phyloP scores from a whole-genome alignment of 169 alveolate genomes.

The Neospora caninum region DNA sequence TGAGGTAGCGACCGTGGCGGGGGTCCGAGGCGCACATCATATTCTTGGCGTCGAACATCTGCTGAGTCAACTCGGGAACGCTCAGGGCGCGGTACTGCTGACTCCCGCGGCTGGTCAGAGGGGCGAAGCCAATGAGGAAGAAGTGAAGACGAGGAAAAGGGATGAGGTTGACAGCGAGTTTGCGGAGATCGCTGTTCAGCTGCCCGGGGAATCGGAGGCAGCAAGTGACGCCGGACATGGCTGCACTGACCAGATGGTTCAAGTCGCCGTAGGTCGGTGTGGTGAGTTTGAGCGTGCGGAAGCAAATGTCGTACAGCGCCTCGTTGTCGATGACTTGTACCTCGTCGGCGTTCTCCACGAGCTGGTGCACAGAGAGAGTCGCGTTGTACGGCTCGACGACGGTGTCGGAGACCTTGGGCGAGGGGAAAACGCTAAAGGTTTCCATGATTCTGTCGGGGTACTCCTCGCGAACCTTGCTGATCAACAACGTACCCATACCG shows the following conservation, averaged over 20 bases:
- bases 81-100: constrained; percentile 98
- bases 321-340: constrained; percentile 98
- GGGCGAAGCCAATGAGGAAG: constrained; percentile 99
- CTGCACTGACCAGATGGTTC: constrained; percentile 97
- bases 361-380: constrained; percentile 96
- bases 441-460: constrained; percentile 98
- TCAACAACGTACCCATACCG: constrained; percentile 98
- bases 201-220: constrained; percentile 98
- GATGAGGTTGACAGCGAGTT: constrained; percentile 97
- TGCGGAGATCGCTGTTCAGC: constrained; percentile 94
- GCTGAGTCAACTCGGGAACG: constrained; percentile 99
- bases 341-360: constrained; percentile 98
- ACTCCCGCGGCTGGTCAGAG: constrained; percentile 97
- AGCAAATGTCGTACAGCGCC: constrained; percentile 98
- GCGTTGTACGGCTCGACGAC: constrained; percentile 99
- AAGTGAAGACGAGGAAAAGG: constrained; percentile 99
- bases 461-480: constrained; percentile 97
- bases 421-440: constrained; percentile 98
- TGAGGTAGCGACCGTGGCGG: constrained; percentile 98
- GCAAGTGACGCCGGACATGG: constrained; percentile 98
- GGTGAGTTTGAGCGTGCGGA: constrained; percentile 97
- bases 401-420: constrained; percentile 99
- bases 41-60: constrained; percentile 99
- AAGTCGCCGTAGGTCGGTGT: constrained; percentile 93
- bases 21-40: constrained; percentile 99